These are phyloP conservation scores for Colletotrichum somersetense DNA, from an alignment of 2,329 filamentous ascomycete species.

Conservation along the genomic window DNA sequence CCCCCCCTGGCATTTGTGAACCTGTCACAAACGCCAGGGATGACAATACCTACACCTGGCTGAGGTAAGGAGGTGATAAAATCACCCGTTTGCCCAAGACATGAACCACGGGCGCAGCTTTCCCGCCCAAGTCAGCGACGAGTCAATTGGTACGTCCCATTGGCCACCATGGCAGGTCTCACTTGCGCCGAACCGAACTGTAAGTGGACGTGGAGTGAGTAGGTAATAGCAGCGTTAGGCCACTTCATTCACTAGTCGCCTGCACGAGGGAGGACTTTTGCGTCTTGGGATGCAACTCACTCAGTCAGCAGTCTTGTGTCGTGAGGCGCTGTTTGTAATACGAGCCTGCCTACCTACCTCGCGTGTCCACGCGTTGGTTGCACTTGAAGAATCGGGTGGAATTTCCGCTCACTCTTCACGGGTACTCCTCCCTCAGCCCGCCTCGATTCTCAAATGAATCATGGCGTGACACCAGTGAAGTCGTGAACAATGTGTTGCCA, in stretches of 20 bases:
- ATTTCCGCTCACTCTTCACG: slow-evolving; percentile 1
- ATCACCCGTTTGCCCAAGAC: slow-evolving; percentile 18
- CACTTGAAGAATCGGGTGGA: slow-evolving; percentile 17
- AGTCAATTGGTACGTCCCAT: slow-evolving; percentile 9
- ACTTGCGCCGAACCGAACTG: slow-evolving; percentile 14
- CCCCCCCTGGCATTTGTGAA: background rate
- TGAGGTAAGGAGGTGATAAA: slow-evolving; percentile 35
- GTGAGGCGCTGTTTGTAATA: background rate
- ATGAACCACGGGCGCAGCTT: slow-evolving; percentile 14
- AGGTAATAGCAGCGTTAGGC: background rate
- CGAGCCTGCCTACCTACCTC: background rate
- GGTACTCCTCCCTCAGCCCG: background rate
- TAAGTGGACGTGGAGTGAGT: slow-evolving; percentile 11
- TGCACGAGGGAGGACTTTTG: slow-evolving; percentile 19
- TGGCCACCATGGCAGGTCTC: slow-evolving; percentile 13
- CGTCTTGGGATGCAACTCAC: slow-evolving; percentile 6
- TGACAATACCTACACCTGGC: background rate
- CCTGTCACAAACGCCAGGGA: slow-evolving; percentile 12
- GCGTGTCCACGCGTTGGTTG: background rate
- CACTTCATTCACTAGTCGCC: slow-evolving; percentile 11
- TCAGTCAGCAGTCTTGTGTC: slow-evolving; percentile 12
- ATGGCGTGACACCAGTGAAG: slow-evolving; percentile 20
- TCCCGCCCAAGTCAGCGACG: background rate
- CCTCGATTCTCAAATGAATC: slow-evolving; percentile 29
- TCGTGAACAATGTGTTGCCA: background rate